phyloP scores from a whole-genome alignment of 2,329 filamentous ascomycete species.

The Colletotrichum musae region DNA sequence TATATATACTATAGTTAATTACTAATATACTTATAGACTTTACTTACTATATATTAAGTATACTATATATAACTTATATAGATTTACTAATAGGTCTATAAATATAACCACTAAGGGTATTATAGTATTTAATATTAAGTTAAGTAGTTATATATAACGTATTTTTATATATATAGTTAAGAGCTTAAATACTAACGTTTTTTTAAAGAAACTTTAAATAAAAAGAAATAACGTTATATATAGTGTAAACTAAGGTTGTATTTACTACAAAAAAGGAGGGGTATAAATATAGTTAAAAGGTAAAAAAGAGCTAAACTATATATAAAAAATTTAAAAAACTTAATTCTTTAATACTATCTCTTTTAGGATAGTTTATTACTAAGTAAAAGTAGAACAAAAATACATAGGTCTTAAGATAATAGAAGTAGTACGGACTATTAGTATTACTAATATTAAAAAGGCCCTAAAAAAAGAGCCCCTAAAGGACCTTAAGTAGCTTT shows the following conservation, averaged over 20 bases:
- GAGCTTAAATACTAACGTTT: not conserved
- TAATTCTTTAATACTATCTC: slow-evolving; percentile 23
- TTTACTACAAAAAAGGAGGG: not conserved
- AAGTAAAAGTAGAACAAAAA: too few species aligned
- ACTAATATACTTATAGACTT: slow-evolving; percentile 20
- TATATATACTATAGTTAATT: slow-evolving; percentile 18
- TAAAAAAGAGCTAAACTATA: not conserved
- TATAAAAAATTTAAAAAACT: slow-evolving; percentile 14
- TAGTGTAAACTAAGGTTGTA: not conserved
- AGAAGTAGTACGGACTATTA: slow-evolving; percentile 35
- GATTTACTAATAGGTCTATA: slow-evolving; percentile 29
- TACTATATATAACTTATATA: slow-evolving; percentile 9
- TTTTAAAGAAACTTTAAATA: not conserved
- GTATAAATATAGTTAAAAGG: not conserved
- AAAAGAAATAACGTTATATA: not conserved
- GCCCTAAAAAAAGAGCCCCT: not conserved
- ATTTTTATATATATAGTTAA: not conserved
- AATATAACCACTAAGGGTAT: slow-evolving; percentile 22
- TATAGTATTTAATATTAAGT: not conserved
- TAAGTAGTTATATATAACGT: slow-evolving; percentile 3
- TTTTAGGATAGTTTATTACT: slow-evolving; percentile 42
- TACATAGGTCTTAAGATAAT: slow-evolving; percentile 31
- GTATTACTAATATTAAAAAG: not conserved
- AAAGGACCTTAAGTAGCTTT: not conserved
- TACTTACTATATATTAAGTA: slow-evolving; percentile 28